Conservation (phyloP, 2,329 filamentous ascomycete genomes). For the Aspergillus felis region DNA sequence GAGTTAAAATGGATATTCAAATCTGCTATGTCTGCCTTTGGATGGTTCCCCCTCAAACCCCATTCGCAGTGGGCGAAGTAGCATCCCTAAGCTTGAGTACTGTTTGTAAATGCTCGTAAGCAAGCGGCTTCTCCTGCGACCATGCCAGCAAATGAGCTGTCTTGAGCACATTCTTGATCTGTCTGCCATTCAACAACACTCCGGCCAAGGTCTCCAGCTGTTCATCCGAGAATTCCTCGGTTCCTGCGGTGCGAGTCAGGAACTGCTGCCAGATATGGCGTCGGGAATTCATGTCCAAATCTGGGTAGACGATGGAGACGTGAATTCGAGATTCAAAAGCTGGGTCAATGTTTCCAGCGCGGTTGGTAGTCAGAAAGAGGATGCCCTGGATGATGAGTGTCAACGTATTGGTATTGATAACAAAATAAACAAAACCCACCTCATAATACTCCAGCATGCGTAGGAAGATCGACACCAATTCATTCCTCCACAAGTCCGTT, state of each 20-base stretch:
- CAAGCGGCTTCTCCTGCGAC: slow-evolving; percentile 14
- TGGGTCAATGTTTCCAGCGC: slow-evolving; percentile 41
- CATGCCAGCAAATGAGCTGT: slow-evolving; percentile 40
- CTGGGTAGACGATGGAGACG: slow-evolving; percentile 35
- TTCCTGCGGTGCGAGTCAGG: slow-evolving; percentile 24
- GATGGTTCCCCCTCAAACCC: not conserved
- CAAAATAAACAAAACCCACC: slow-evolving; percentile 6
- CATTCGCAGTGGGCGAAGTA: not conserved
- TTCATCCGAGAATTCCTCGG: slow-evolving; percentile 11
- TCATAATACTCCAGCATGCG: slow-evolving; percentile 29
- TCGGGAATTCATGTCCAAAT: slow-evolving; percentile 35
- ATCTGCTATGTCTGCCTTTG: not conserved
- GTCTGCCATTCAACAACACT: slow-evolving; percentile 27
- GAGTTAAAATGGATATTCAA: not conserved
- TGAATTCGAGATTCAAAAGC: slow-evolving; percentile 48
- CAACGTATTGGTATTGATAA: slow-evolving; percentile 20
- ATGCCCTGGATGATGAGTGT: slow-evolving; percentile 40
- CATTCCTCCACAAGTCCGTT: slow-evolving; percentile 44
- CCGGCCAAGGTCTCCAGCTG: slow-evolving; percentile 22
- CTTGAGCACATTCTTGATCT: slow-evolving; percentile 47
- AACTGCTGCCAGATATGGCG: slow-evolving; percentile 46
- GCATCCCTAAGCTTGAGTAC: slow-evolving; percentile 14
- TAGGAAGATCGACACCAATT: slow-evolving; percentile 40
- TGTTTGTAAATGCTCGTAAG: slow-evolving; percentile 18
- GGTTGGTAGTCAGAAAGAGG: slow-evolving; percentile 46